Conservation (phyloP, 805 yeast genomes). For the Candida pseudoglaebosa region DNA sequence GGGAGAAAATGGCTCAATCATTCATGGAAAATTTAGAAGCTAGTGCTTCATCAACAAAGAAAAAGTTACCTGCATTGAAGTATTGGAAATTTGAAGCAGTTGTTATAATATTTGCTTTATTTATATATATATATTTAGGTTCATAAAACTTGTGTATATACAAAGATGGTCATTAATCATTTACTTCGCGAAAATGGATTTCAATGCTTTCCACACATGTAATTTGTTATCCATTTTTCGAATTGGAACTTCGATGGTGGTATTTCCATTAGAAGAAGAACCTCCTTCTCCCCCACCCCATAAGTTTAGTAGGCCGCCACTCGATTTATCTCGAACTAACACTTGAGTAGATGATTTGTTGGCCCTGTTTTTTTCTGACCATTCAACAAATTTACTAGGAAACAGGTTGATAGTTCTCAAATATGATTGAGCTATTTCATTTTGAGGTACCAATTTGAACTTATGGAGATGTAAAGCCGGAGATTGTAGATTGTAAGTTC, state of each 20-base stretch:
- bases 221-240: constrained; percentile 17
- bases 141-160: background rate
- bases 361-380: constrained; percentile 14
- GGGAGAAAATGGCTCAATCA: constrained; percentile 40
- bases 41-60: background rate
- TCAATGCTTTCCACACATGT: constrained; percentile 27
- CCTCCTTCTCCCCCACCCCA: constrained; percentile 9
- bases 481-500: constrained; percentile 36
- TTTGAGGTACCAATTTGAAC: constrained; percentile 26
- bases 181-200: constrained; percentile 20
- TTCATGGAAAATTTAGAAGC: constrained; percentile 18
- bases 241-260: constrained; percentile 4
- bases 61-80: constrained; percentile 1
- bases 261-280: background rate
- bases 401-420: constrained; percentile 14
- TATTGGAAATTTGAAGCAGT: constrained; percentile 14
- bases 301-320: constrained; percentile 5
- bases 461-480: constrained; percentile 38
- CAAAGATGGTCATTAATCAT: background rate
- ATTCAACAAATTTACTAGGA: constrained; percentile 10
- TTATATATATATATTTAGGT: constrained; percentile 3
- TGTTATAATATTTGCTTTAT: constrained; percentile 8
- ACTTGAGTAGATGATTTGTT: background rate
- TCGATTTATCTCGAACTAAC: constrained; percentile 1
- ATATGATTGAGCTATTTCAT: constrained; percentile 21